Percentiles rank a stretch among this genome's conserved stretches.
phyloP scores from a whole-genome alignment of 352 stramenopile species.

The Phytopythium sindhum region DNA sequence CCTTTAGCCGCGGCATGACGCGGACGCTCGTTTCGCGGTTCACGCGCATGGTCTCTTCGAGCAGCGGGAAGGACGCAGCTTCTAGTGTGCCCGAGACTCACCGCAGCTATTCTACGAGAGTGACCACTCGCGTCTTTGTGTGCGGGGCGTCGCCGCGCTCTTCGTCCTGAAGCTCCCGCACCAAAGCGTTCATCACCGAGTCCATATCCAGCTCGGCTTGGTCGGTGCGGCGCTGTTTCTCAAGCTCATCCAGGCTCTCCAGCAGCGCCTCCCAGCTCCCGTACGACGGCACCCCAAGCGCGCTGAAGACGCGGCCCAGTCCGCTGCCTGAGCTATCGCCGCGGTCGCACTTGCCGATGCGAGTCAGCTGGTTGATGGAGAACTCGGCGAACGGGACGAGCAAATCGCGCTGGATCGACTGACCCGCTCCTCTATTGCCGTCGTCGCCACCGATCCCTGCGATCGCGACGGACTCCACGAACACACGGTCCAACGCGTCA shows the following conservation, averaged over 20 bases:
- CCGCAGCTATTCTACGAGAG: constrained; percentile 15
- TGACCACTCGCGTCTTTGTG: constrained; percentile 1
- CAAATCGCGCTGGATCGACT: constrained; percentile 3
- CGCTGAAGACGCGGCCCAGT: constrained; percentile 16
- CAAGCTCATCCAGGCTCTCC: constrained; percentile 6
- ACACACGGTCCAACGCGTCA: constrained; percentile 14
- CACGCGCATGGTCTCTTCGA: constrained; percentile 22
- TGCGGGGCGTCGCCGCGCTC: constrained; percentile 11
- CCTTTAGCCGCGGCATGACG: constrained; percentile 19
- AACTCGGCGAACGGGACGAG: constrained; percentile 29
- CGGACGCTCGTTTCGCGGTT: constrained; percentile 20
- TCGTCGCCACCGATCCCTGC: background rate
- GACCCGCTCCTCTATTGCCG: background rate
- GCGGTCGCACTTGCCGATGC: background rate
- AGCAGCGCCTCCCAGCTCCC: constrained; percentile 26
- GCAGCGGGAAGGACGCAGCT: constrained; percentile 10
- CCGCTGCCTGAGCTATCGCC: constrained; percentile 5
- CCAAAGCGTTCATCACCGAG: constrained; percentile 4
- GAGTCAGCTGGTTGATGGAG: constrained; percentile 32
- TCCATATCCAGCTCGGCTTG: background rate
- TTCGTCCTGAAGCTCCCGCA: constrained; percentile 20
- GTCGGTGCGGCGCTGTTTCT: background rate
- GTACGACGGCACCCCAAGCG: constrained; percentile 16
- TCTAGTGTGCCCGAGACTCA: constrained; percentile 14
- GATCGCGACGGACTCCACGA: constrained; percentile 8